Evolutionary conservation across 148 eudicot genomes (phyloP), one percentile per base, ranked within the genome.

Genomic region (Talinum fruticosum): DNA sequence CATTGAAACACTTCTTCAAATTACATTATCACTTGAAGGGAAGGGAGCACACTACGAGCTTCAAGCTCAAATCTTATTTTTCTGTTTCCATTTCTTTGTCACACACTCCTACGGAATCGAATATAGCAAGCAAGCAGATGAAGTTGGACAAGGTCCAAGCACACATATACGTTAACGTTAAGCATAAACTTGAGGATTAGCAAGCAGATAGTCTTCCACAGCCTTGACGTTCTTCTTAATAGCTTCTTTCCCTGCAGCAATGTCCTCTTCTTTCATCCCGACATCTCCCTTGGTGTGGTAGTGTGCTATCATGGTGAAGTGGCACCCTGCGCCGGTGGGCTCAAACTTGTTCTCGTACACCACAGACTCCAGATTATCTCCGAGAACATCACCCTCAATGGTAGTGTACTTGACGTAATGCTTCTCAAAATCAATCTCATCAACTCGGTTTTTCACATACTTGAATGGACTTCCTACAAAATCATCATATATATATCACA

Each of bases 171-270:
- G n/a, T n/a, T 41, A 41, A 41, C 47, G 13, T 74, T 30, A 75
- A 29, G 84, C 80, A 66, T 82, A 82, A 35, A 54, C 45, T 30
- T 67, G 75, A 30, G 84, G 84, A 41, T 82, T 73, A 8, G 78
- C 84, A 54, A 82, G 36, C n/a, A 82, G 81, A 62, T 82, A 69
- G 10, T 69, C 78, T 67, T 75, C 84, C 2, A 82, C 81, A 32
- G 45, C 66, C 38, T 74, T 82, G 68, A 73, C 67, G 71, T 78
- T 78, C 41, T 44, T 47, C 45, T 38, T 78, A 6, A 73, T 28
- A 15, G 72, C 44, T 15, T 74, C 84, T 47, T 78, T 36, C 0
- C 65, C 81, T 16, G 16, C 4, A 66, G 30, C 70, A 49, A 78
- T 21, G 5, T 45, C 72, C 66, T 74, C 81, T 38, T 73, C 75